Base-by-base conservation (phyloP, 2,329 filamentous ascomycete species). In the Claviceps citrina region DNA sequence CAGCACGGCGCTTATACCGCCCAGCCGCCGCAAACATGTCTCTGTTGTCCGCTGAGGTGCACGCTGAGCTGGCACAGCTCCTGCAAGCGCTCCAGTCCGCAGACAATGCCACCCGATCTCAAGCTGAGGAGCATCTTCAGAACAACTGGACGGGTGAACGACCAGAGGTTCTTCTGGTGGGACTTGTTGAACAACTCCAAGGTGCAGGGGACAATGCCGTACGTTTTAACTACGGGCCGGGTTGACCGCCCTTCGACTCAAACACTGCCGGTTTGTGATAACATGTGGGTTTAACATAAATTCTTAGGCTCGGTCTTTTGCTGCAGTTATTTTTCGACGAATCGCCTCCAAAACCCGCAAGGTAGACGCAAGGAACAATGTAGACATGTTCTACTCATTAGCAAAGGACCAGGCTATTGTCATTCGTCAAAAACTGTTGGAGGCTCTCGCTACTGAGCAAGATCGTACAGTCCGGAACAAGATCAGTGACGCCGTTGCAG, bases 401-500 rank as follows among this genome's bases (percentile, higher is more conserved):
- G 71, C 73, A 47, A 67, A 72, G 43, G 77, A 84, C 27, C 80
- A 91, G 57, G 79, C 81, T 47, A 67, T 76, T 37, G 79, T 76
- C 36, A 93, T 96, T 53, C 78, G 86, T 50, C 73, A 81, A 53
- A 94, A 89, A 60, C 68, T 96, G 43, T 71, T 96, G 31, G 74
- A 87, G 54, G 78, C 76, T 39, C 68, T 95, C 39, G 76, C 76
- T 43, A 69, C 67, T 45, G 91, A 96, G 64, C 66, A 73, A 18
- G 74, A 82, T 46, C 73, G 78, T 45, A 68, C 74, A 30, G 83
- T 94, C 35, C 74, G 91, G 53, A 91, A 94, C 66, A 98, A 98
- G 63, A 83, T 96, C 56, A 91, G 87, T 51, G 91, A 98, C 63
- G 86, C 89, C n/a, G 83, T 96, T 46, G 91, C 91, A 19, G 91